Conservation (phyloP, 2,329 filamentous ascomycete species). For the Aspergillus clavatus region DNA sequence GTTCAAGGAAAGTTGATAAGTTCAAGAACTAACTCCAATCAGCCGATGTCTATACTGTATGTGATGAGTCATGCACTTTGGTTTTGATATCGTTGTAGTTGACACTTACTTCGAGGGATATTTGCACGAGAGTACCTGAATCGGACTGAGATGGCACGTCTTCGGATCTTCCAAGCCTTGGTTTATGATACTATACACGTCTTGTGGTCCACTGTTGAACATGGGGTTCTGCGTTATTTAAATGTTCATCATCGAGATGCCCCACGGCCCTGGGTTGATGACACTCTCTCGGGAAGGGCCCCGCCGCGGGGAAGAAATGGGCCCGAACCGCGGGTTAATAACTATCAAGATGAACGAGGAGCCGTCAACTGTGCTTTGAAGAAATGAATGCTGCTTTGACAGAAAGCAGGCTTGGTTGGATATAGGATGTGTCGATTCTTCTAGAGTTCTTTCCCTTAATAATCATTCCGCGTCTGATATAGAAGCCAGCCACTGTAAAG, state of each 20-base stretch:
- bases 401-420: too few species aligned
- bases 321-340: not conserved
- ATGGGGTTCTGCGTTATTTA: not conserved
- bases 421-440: too few species aligned
- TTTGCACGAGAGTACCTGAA: not conserved
- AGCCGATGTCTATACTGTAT: not conserved
- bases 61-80: not conserved
- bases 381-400: too few species aligned
- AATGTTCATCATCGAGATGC: not conserved
- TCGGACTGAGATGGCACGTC: not conserved
- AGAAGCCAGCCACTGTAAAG: too few species aligned
- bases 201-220: not conserved
- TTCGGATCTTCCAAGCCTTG: not conserved
- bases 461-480: too few species aligned
- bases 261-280: too few species aligned
- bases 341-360: too few species aligned
- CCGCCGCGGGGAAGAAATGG: not conserved
- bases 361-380: too few species aligned
- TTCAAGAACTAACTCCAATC: not conserved
- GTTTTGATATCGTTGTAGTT: not conserved
- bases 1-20: too few species aligned
- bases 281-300: not conserved
- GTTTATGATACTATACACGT: not conserved
- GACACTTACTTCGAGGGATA: not conserved
- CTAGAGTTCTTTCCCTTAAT: too few species aligned